A percentile compares a stretch with the other conserved stretches of the same genome.
phyloP scores from a whole-genome alignment of 805 yeast genomes.

The Candida bentonensis region DNA sequence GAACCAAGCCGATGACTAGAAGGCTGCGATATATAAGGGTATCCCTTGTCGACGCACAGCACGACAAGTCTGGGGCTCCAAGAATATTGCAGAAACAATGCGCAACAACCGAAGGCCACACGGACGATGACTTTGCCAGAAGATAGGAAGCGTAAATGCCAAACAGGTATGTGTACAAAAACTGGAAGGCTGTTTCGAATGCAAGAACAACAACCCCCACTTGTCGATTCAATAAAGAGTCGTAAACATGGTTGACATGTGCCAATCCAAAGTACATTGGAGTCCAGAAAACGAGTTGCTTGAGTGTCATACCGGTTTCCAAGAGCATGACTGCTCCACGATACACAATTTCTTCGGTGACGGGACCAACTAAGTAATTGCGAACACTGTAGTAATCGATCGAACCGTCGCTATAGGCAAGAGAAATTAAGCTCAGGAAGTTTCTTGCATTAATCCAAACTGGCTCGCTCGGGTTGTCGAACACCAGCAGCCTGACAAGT shows the following conservation, averaged over 20 bases:
- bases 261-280: slow-evolving; percentile 63
- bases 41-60: not conserved
- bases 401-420: not conserved
- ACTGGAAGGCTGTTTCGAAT: slow-evolving; percentile 33
- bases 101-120: slow-evolving; percentile 42
- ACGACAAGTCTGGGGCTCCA: slow-evolving; percentile 40
- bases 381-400: slow-evolving; percentile 27
- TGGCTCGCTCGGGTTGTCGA: no score
- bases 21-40: not conserved
- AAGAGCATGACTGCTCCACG: slow-evolving; percentile 19
- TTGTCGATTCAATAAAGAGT: slow-evolving; percentile 18
- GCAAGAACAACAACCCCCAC: slow-evolving; percentile 19
- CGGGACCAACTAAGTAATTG: slow-evolving; percentile 51
- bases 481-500: no score
- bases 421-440: no score
- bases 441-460: no score
- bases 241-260: slow-evolving; percentile 58
- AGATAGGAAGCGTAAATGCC: slow-evolving; percentile 50
- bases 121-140: slow-evolving; percentile 33
- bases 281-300: slow-evolving; percentile 21
- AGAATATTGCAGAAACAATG: slow-evolving; percentile 54
- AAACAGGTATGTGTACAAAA: slow-evolving; percentile 49
- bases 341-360: slow-evolving; percentile 61
- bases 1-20: not conserved
- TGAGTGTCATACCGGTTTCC: not conserved